Percentiles rank a stretch among this genome's conserved stretches.
phyloP scores from a whole-genome alignment of 495 filamentous ascomycete genomes.

The Annulohypoxylon moriforme region DNA sequence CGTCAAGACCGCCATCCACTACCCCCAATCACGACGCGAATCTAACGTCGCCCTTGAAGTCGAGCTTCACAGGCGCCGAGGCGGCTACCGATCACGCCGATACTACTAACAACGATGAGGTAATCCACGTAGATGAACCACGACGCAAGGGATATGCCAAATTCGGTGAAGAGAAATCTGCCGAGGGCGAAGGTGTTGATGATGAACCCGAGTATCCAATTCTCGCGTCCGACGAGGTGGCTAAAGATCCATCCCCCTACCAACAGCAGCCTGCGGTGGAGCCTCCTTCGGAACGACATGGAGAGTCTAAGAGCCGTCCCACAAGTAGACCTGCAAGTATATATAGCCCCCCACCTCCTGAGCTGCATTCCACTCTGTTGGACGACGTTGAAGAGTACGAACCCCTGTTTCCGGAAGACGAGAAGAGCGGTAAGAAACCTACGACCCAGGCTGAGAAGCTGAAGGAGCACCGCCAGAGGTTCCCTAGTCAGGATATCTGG shows the following conservation, averaged over 20 bases:
- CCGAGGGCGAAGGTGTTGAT: conserved; percentile 64
- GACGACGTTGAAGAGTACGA: conserved; percentile 96
- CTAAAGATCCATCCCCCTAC: conserved; percentile 72
- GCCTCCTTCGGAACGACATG: conserved; percentile 69
- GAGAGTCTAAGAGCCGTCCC: conserved; percentile 70
- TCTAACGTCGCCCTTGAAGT: conserved; percentile 36
- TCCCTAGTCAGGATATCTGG: conserved; percentile 96
- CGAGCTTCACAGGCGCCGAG: conserved; percentile 34
- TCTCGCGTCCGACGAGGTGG: conserved; percentile 89
- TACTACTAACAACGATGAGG: conserved; percentile 58
- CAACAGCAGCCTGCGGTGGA: conserved; percentile 75
- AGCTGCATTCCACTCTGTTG: conserved; percentile 74
- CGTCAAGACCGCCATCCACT: conserved; percentile 66
- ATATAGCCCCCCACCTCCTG: conserved; percentile 53
- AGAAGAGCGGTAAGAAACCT: conserved; percentile 64
- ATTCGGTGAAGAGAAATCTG: conserved; percentile 59
- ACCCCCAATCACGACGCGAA: conserved; percentile 44
- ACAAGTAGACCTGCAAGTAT: conserved; percentile 76
- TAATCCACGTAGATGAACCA: conserved; percentile 84
- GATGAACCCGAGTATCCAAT: conserved; percentile 76
- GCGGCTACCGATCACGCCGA: conserved; percentile 36
- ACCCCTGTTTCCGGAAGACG: conserved; percentile 90
- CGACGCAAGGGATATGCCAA: conserved; percentile 66
- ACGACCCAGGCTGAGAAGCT: conserved; percentile 62
- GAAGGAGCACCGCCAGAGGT: conserved; percentile 73